Evolutionary conservation across 805 yeast genomes (phyloP), one percentile per base, ranked within the genome.

Genomic region (Candida glaebosa): DNA sequence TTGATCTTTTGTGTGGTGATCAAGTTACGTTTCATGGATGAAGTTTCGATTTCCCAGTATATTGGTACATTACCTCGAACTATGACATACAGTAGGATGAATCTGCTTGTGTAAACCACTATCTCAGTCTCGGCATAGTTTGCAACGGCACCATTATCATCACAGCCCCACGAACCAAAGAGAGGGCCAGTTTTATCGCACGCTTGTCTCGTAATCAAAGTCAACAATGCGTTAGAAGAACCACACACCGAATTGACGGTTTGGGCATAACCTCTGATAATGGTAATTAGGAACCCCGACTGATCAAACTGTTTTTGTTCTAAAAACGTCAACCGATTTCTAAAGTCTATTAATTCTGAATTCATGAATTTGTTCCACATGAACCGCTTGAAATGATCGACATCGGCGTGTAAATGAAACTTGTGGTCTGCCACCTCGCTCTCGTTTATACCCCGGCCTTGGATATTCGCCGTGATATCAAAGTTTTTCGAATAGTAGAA

Each of bases 121-220:
- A 76, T 53, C 53, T 78, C 82, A 3, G 78, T 64, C 49, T 78
- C 82, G 17, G 69, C 75, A 50, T 64, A 76, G 49, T 77, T 76
- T 3, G 80, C 65, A 10, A 67, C 78, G 17, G 68, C 65, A 1
- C 82, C 80, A 31, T 73, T 73, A 45, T 78, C 82, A 51, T 78
- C 83, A 50, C 76, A 66, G 25, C 83, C 79, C 64, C 74, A 73
- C 22, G 77, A 77, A 1, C 83, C 83, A 52, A 76, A 77, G 15
- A 77, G 55, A 0, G 73, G 69, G 0, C 81, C 81, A 28, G 58
- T 58, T 46, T 72, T 73, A 22, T 54, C 53, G 43, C 80, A 73
- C 22, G 73, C 65, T 46, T 78, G 82, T 48, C 74, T 76, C 2
- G 80, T 68, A 8, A 78, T 72, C 8, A 78, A 61, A 0, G 82